Percentiles rank a stretch among this genome's conserved stretches.
Evolutionary conservation across 345 rosid genomes (phyloP).

Genomic region (Lumnitzera littorea): DNA sequence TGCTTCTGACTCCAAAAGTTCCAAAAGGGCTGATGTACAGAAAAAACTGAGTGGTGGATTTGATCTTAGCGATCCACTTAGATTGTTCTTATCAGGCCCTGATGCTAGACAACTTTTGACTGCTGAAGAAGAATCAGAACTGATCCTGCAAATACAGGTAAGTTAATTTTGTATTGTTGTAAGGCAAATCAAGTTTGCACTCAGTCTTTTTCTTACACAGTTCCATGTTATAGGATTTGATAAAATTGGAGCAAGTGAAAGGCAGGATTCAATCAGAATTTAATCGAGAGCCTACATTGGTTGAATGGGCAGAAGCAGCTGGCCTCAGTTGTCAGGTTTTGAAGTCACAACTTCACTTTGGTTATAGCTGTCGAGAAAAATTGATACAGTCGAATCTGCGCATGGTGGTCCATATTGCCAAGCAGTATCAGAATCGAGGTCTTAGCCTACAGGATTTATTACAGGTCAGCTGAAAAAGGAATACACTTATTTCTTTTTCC

Average conservation of each 20-base stretch:
- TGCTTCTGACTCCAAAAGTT: slow-evolving; percentile 25
- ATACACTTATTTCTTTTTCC: background rate
- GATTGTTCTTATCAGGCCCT: slow-evolving; percentile 69
- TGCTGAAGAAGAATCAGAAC: slow-evolving; percentile 60
- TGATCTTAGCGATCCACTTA: slow-evolving; percentile 61
- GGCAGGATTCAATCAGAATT: slow-evolving; percentile 56
- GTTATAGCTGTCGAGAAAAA: slow-evolving; percentile 59
- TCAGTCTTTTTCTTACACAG: slow-evolving; percentile 4
- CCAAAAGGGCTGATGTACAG: slow-evolving; percentile 27
- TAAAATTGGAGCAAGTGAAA: slow-evolving; percentile 57
- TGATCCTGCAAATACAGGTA: slow-evolving; percentile 66
- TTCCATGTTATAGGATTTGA: slow-evolving; percentile 45
- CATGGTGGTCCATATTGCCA: slow-evolving; percentile 80
- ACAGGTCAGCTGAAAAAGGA: slow-evolving; percentile 37
- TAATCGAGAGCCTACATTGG: slow-evolving; percentile 66
- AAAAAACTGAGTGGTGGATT: slow-evolving; percentile 36
- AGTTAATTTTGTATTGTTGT: slow-evolving; percentile 3
- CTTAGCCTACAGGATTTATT: slow-evolving; percentile 71
- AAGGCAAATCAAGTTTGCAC: background rate
- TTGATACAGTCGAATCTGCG: slow-evolving; percentile 69
- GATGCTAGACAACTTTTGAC: slow-evolving; percentile 76
- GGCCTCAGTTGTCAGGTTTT: slow-evolving; percentile 47
- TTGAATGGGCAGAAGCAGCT: slow-evolving; percentile 74
- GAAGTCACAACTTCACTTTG: slow-evolving; percentile 54
- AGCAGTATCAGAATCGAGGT: slow-evolving; percentile 74